phyloP scores from a whole-genome alignment of 1,284 basidiomycete species.

The Mycena citricolor region DNA sequence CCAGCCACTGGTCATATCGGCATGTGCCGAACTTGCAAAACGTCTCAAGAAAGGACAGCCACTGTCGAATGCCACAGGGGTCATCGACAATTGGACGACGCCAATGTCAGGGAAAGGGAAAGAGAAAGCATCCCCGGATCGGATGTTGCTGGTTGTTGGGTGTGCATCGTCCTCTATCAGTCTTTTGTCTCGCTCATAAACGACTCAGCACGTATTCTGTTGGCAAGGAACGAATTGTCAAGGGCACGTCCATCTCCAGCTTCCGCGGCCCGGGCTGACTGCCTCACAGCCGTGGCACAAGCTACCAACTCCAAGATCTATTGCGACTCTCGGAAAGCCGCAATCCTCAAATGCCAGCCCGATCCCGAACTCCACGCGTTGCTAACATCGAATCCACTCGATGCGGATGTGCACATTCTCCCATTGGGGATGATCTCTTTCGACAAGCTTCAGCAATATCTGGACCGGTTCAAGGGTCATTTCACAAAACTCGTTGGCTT shows the following conservation, averaged over 20 bases:
- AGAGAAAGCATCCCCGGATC: conserved; percentile 34
- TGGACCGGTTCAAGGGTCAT: conserved; percentile 71
- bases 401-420: conserved; percentile 84
- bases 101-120: conserved; percentile 26
- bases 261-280: background rate
- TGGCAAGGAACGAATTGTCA: conserved; percentile 96
- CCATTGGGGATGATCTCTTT: conserved; percentile 78
- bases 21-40: conserved; percentile 83
- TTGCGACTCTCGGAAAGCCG: conserved; percentile 82
- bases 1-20: conserved; percentile 88
- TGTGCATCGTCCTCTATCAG: conserved; percentile 32
- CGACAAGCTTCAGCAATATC: conserved; percentile 78
- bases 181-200: conserved; percentile 2
- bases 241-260: conserved; percentile 52
- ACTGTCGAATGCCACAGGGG: conserved; percentile 27
- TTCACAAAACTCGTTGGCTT: conserved; percentile 83
- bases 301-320: conserved; percentile 86
- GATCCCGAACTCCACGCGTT: conserved; percentile 82
- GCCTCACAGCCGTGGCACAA: conserved; percentile 71
- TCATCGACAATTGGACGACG: conserved; percentile 43
- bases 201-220: conserved; percentile 85
- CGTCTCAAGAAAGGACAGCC: conserved; percentile 50
- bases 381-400: conserved; percentile 75
- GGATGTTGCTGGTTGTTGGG: conserved; percentile 83
- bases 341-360: conserved; percentile 77